Base-by-base conservation (phyloP, 1,284 basidiomycete genomes). In the Fomitopsis schrenkii region DNA sequence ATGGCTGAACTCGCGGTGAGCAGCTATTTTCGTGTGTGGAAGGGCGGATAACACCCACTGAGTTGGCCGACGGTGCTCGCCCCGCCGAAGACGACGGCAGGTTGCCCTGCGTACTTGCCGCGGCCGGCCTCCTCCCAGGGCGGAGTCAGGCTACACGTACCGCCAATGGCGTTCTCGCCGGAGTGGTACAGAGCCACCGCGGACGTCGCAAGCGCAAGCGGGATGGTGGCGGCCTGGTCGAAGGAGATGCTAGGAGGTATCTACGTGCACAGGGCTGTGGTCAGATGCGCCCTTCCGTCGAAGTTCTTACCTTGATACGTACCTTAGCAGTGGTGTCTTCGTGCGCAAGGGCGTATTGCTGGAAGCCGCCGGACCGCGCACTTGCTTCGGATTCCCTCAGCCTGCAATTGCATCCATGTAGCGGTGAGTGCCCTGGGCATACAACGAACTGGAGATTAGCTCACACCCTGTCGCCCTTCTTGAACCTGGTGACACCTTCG, bases 61-160 rank as follows among this genome's bases (percentile, higher is more conserved):
- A 77, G 61, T 59, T 78, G 77, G 35, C 77, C 70, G 6, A 56
- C 59, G 56, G 54, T 10, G 38, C 38, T 40, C 3, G 74, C 61
- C 19, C 76, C 77, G 15, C 75, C 75, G 62, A 77, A 64, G 44
- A 78, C 64, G 35, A 78, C 60, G 54, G 74, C 59, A 0, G 75
- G 68, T 58, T 69, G 66, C n/a, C 64, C 67, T 0, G 67, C 62
- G 59, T 72, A 72, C 54, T 75, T 74, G 52, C 71, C 67, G 22
- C 69, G 61, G 3, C 73, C 70, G 59, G 60, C 67, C 2, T 59
- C 64, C 33, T 59, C 66, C 70, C 71, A 72, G 6, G 68, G 65
- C 17, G 68, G 46, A 28, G 42, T 53, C 19, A 71, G 63, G 6
- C 36, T 62, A 7, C 57, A 40, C 8, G 8, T 57, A 6, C 63